Conservation (phyloP, 2,329 filamentous ascomycete species). For the Colletotrichum caudatum region DNA sequence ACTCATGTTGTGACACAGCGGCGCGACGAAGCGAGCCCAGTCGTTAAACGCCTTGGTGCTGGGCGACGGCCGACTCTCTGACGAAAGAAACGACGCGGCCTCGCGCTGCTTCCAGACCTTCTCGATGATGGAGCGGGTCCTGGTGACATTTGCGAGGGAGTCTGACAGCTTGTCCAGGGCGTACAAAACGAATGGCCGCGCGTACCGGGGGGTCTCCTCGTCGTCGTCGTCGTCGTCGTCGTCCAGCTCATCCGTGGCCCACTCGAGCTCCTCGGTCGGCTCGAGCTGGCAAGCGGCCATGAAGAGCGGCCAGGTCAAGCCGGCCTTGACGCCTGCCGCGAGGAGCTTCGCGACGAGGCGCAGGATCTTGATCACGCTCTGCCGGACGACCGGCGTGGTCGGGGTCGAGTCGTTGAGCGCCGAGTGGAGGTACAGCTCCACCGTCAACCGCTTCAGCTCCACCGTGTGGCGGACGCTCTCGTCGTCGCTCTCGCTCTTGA, state of each 20-base stretch:
- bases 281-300: constrained; percentile 57
- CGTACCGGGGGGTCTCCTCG: constrained; percentile 44
- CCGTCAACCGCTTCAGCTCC: constrained; percentile 56
- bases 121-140: constrained; percentile 57
- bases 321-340: constrained; percentile 48
- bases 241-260: constrained; percentile 40
- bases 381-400: constrained; percentile 46
- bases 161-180: constrained; percentile 53
- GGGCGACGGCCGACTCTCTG: constrained; percentile 35
- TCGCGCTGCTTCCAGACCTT: constrained; percentile 58
- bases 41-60: constrained; percentile 49
- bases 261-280: constrained; percentile 52
- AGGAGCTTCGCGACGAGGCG: constrained; percentile 50
- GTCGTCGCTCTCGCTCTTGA: constrained; percentile 45
- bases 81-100: constrained; percentile 25
- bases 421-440: constrained; percentile 56
- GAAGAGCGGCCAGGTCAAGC: constrained; percentile 57
- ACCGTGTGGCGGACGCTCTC: constrained; percentile 51
- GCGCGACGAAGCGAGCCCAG: constrained; percentile 57
- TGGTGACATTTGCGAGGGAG: constrained; percentile 55
- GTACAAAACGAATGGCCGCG: constrained; percentile 53
- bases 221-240: constrained; percentile 33
- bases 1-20: constrained; percentile 56
- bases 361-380: constrained; percentile 50
- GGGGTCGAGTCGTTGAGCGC: constrained; percentile 55